Evolutionary conservation across 352 stramenopile species (phyloP), one percentile per base, ranked within the genome.

Genomic region (Elongisporangium prolatum): DNA sequence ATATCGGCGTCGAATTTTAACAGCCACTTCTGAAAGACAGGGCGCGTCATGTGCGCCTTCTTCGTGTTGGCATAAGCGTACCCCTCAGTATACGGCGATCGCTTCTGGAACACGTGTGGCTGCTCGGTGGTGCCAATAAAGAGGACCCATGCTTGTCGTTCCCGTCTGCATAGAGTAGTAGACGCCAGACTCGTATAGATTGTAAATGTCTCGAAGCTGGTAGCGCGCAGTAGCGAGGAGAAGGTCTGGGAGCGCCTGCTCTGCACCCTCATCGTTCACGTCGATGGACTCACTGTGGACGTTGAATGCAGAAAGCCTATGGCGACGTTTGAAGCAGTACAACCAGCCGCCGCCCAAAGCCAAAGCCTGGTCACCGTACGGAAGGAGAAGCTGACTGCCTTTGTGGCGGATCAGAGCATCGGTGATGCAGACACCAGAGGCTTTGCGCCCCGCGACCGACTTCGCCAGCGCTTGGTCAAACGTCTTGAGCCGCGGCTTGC

Each of bases 1-100:
- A 54, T 54, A 2, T 10, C 18, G 7, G 28, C 50, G 4, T 54
- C n/a, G 7, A 54, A 28, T 0, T 24, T 24, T 13, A 54, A 10
- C 3, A 54, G 50, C 50, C 50, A 54, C 21, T 40, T 17, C 10
- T 54, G 50, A 14, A 54, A 54, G 14, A 47, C 50, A 13, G 21
- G 2, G 2, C 21, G 28, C 1, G 50, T 54, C 50, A 54, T 54
- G 13, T 18, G 47, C 0, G 50, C 50, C 21, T 54, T 54, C 9
- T 54, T 54, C 5, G 50, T 54, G 11, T 24, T 28, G 0, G 9
- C 14, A 18, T 54, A 54, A 2, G 34, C 34, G 10, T 17, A 44
- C 0, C 11, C 34, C 11, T 16, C 34, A 1, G 34, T 17, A 16
- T 9, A 17, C 4, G 34, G 34, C 34, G 34, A 44, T 17, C 4